phyloP scores from a whole-genome alignment of 73 alveolate species.

The Blepharisma stoltei region DNA sequence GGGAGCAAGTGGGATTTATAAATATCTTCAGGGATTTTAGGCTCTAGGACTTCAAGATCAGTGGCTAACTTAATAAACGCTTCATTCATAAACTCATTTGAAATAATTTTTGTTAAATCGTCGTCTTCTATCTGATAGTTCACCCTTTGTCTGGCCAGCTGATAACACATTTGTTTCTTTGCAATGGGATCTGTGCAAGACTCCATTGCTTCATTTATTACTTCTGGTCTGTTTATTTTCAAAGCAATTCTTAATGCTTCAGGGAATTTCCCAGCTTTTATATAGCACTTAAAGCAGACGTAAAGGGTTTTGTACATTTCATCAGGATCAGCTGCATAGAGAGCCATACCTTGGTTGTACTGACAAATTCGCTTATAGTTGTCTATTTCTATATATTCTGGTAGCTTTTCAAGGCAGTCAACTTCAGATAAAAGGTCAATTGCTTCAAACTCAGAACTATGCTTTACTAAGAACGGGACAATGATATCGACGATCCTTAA shows the following conservation, averaged over 20 bases:
- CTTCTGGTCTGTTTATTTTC: slow-evolving; percentile 75
- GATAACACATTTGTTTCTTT: slow-evolving; percentile 79
- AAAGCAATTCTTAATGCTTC: slow-evolving; percentile 98
- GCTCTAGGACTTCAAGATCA: slow-evolving; percentile 96
- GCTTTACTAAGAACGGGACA: slow-evolving; percentile 84
- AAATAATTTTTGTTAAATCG: slow-evolving; percentile 74
- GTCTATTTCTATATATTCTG: slow-evolving; percentile 63
- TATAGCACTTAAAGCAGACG: slow-evolving; percentile 72
- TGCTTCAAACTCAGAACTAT: slow-evolving; percentile 68
- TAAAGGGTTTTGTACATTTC: slow-evolving; percentile 75
- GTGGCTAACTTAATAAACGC: slow-evolving; percentile 83
- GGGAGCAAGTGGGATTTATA: slow-evolving; percentile 96
- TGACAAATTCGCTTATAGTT: slow-evolving; percentile 84
- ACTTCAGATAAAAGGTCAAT: slow-evolving; percentile 87
- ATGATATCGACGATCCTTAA: slow-evolving; percentile 73
- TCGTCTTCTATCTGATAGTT: slow-evolving; percentile 72
- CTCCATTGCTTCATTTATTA: slow-evolving; percentile 73
- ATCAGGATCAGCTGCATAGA: slow-evolving; percentile 92
- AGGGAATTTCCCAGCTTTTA: slow-evolving; percentile 73
- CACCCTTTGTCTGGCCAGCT: slow-evolving; percentile 88
- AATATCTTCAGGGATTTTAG: slow-evolving; percentile 97
- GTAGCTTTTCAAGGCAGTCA: slow-evolving; percentile 73
- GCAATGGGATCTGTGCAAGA: slow-evolving; percentile 65
- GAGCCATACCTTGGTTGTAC: slow-evolving; percentile 67
- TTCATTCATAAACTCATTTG: slow-evolving; percentile 78